Conservation (phyloP, 2,329 filamentous ascomycete genomes). For the Achaetomium macrosporum region DNA sequence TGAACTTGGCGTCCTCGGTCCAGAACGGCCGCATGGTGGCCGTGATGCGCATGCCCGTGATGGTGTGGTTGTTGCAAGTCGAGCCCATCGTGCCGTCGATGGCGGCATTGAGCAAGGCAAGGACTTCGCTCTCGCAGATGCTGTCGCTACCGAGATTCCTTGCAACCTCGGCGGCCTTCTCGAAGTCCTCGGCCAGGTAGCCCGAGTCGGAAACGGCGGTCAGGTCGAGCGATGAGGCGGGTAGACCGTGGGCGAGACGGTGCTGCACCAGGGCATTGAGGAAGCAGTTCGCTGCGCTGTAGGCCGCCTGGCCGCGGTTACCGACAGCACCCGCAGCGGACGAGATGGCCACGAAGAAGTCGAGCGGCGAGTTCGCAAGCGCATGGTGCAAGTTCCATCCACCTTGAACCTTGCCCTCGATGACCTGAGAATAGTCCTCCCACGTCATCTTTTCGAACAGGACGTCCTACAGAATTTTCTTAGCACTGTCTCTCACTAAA, state of each 20-base stretch:
- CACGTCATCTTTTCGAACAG: slow-evolving; percentile 49
- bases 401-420: slow-evolving; percentile 47
- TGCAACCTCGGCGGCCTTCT: slow-evolving; percentile 40
- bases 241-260: slow-evolving; percentile 31
- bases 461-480: slow-evolving; percentile 32
- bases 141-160: slow-evolving; percentile 40
- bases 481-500: neutral
- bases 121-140: slow-evolving; percentile 48
- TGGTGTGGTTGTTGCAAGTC: slow-evolving; percentile 44
- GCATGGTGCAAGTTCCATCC: slow-evolving; percentile 50
- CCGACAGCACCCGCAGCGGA: slow-evolving; percentile 47
- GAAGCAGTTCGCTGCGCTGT: slow-evolving; percentile 40
- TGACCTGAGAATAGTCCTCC: slow-evolving; percentile 42
- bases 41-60: slow-evolving; percentile 49
- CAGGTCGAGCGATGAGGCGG: slow-evolving; percentile 43
- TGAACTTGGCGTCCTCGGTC: slow-evolving; percentile 50
- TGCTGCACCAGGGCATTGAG: slow-evolving; percentile 36
- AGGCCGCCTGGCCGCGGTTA: slow-evolving; percentile 47
- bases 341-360: slow-evolving; percentile 52
- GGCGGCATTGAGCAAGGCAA: slow-evolving; percentile 47
- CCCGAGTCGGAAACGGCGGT: slow-evolving; percentile 46
- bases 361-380: slow-evolving; percentile 33
- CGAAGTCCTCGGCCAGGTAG: slow-evolving; percentile 44
- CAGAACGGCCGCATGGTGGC: slow-evolving; percentile 45
- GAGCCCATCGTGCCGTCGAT: slow-evolving; percentile 40